Percentiles rank a stretch among this genome's conserved stretches.
Conservation (phyloP, 108 stramenopile genomes). For the Pelagomonas calceolata region DNA sequence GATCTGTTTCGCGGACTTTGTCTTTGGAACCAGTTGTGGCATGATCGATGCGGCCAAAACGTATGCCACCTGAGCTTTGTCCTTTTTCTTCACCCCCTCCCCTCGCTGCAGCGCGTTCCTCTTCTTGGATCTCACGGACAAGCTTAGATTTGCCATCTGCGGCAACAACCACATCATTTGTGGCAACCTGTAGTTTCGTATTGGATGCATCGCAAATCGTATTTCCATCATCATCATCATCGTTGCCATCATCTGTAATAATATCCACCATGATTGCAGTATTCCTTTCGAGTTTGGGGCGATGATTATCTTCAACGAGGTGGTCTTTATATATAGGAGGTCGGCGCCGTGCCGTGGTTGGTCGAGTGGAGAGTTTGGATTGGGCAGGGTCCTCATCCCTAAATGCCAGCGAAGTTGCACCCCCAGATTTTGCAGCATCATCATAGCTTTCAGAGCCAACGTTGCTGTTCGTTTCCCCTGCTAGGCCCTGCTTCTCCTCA, state of each 20-base stretch:
- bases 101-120: slow-evolving; percentile 18
- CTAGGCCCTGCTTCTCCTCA: too few relatives aligned
- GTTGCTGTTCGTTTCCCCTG: too few relatives aligned
- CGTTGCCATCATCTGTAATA: slow-evolving; percentile 23
- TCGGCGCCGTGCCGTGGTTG: slow-evolving; percentile 38
- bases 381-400: too few relatives aligned
- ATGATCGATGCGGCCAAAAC: slow-evolving; percentile 18
- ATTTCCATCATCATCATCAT: slow-evolving; percentile 2
- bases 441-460: too few relatives aligned
- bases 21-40: not conserved
- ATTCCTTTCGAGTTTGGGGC: slow-evolving; percentile 2
- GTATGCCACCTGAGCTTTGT: slow-evolving; percentile 9
- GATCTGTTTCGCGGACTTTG: slow-evolving; percentile 20
- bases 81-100: slow-evolving; percentile 19
- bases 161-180: slow-evolving; percentile 2
- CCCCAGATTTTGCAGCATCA: too few relatives aligned
- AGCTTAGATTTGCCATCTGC: slow-evolving; percentile 21
- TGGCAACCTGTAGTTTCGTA: not conserved
- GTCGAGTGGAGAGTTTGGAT: slow-evolving; percentile 22
- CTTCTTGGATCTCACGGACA: slow-evolving; percentile 36
- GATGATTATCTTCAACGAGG: not conserved
- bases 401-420: too few relatives aligned
- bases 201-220: not conserved
- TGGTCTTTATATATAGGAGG: slow-evolving; percentile 39
- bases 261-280: slow-evolving; percentile 20